phyloP scores from a whole-genome alignment of 2,329 filamentous ascomycete species.

The Aspergillus persii region DNA sequence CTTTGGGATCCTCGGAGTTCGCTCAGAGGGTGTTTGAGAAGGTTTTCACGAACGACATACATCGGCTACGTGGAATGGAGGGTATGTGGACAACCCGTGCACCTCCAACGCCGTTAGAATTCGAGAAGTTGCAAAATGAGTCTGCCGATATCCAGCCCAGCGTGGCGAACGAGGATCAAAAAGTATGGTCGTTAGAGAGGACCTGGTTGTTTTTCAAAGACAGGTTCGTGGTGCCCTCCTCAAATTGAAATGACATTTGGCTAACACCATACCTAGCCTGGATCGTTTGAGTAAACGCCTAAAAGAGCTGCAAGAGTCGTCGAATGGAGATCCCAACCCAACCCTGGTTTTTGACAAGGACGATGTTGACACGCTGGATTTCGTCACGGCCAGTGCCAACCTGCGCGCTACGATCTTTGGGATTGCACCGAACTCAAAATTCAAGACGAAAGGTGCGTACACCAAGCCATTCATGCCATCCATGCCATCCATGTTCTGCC shows the following conservation, averaged over 20 bases:
- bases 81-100: slow-evolving; percentile 93
- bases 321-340: slow-evolving; percentile 45
- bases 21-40: slow-evolving; percentile 83
- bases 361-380: slow-evolving; percentile 90
- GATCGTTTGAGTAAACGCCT: slow-evolving; percentile 72
- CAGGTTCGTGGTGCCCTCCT: slow-evolving; percentile 45
- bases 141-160: slow-evolving; percentile 52
- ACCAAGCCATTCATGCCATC: not conserved
- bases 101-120: slow-evolving; percentile 71
- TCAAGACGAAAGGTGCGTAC: slow-evolving; percentile 76
- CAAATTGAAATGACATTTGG: not conserved
- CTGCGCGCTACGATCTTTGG: slow-evolving; percentile 85
- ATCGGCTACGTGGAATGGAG: slow-evolving; percentile 78
- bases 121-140: slow-evolving; percentile 58
- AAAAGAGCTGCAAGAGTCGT: slow-evolving; percentile 59
- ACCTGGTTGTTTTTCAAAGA: slow-evolving; percentile 80
- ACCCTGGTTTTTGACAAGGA: slow-evolving; percentile 93
- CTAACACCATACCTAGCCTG: slow-evolving; percentile 51
- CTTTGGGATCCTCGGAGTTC: slow-evolving; percentile 77
- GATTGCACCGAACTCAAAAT: slow-evolving; percentile 84
- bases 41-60: slow-evolving; percentile 82
- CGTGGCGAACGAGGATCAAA: slow-evolving; percentile 67
- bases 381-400: slow-evolving; percentile 87
- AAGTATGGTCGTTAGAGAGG: slow-evolving; percentile 80
- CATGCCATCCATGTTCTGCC: not conserved